These are phyloP conservation scores for Jaapia argillacea DNA, from an alignment of 768 basidiomycete species.

Conservation along the genomic window DNA sequence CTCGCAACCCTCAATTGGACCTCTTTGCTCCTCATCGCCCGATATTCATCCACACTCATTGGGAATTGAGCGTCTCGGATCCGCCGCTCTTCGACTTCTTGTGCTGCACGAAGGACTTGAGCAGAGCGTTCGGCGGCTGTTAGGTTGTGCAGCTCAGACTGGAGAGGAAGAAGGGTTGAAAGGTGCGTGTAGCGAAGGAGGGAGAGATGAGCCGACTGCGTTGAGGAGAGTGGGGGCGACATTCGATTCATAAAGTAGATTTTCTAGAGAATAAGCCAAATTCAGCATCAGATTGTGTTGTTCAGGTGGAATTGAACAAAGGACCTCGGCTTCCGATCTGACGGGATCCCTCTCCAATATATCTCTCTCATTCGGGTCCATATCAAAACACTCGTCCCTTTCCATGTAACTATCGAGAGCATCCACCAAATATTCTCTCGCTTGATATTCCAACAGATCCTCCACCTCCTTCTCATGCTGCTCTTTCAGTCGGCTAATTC, in stretches of 20 bases:
- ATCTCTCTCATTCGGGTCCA: too few relatives aligned
- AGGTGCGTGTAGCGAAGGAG: slow-evolving; percentile 21
- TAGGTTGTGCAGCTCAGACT: slow-evolving; percentile 7
- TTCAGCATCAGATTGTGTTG: too few relatives aligned
- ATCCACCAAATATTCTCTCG: slow-evolving; percentile 13
- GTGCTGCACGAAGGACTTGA: slow-evolving; percentile 4
- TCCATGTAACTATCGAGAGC: too few relatives aligned
- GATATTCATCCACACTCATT: slow-evolving; percentile 16
- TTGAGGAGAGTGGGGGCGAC: too few relatives aligned
- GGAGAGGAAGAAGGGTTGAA: slow-evolving; percentile 13
- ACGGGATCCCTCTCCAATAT: too few relatives aligned
- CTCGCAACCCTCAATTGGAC: slow-evolving; percentile 38
- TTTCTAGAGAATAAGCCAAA: too few relatives aligned
- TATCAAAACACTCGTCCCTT: too few relatives aligned
- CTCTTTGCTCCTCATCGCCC: slow-evolving; percentile 25
- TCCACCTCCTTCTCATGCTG: slow-evolving; percentile 12
- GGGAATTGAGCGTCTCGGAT: slow-evolving; percentile 24
- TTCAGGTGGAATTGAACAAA: too few relatives aligned
- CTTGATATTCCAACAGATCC: slow-evolving; percentile 12
- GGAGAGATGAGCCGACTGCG: slow-evolving; percentile 8
- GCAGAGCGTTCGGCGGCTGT: too few relatives aligned
- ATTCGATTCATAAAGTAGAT: too few relatives aligned
- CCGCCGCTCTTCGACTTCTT: slow-evolving; percentile 14
- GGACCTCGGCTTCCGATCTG: too few relatives aligned
- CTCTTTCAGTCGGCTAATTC: slow-evolving; percentile 8